Evolutionary conservation across 1,284 basidiomycete genomes (phyloP), one percentile per base, ranked within the genome.

Genomic region (Marasmius fiardii): DNA sequence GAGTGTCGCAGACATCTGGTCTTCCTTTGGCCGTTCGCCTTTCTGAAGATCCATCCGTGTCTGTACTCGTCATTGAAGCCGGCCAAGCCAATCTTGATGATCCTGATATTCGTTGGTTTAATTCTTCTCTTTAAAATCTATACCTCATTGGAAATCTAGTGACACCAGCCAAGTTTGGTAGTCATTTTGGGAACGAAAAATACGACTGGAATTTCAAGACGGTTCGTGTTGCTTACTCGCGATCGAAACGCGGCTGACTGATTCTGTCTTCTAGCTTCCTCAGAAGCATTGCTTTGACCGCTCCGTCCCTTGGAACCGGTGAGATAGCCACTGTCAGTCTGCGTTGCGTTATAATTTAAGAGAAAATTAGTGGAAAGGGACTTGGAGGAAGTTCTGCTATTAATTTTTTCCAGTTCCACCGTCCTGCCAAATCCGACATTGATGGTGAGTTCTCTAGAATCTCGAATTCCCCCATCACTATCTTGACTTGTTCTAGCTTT

Each of bases 21-120:
- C 77, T 92, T 21, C 85, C 85, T 6, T 67, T 93, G 26, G 91
- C 89, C 0, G 72, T 80, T 14, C 80, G 89, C 24, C 75, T 93
- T n/a, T 80, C 86, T 0, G 89, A 88, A 59, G 83, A 88, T 72
- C 67, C 75, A 0, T 82, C 81, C 61, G 76, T 74, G n/a, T 86
- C 85, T 1, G 86, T 92, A 8, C 78, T 88, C 34, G 47, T 49
- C 8, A 24, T 49, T 1, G 47, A 49, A 8, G 47, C 47, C 14
- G 47, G 47, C 8, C 61, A 61, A 14, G 64, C 64, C 12, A 68
- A 70, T 49, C 44, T 72, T 14, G 62, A 69, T 34, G 70, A 74
- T 52, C 64, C 65, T 7, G 66, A 58, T 31, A 24, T 10, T 7
- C 4, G 7, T 16, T 41, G 7, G 6, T 39, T 39, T 16, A 16